phyloP scores from a whole-genome alignment of 1,139 yeast genomes.

The Hanseniaspora sp. region DNA sequence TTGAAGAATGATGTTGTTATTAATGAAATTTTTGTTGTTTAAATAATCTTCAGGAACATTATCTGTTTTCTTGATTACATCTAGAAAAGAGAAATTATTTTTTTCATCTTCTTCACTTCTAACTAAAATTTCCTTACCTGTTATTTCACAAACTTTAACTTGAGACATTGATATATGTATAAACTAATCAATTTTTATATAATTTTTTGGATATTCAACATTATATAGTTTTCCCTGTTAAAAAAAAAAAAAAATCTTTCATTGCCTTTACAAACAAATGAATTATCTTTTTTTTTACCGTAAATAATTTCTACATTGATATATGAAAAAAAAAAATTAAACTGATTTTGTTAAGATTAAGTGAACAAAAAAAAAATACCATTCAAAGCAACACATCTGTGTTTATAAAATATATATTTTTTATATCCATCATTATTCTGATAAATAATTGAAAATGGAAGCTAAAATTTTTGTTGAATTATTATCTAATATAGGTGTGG shows the following conservation, averaged over 20 bases:
- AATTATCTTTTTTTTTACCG: too few relatives aligned
- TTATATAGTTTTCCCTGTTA: too few relatives aligned
- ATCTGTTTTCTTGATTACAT: slow-evolving; percentile 26
- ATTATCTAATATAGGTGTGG: slow-evolving; percentile 4
- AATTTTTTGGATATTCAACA: too few relatives aligned
- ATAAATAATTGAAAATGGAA: neutral
- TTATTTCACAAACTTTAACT: slow-evolving; percentile 14
- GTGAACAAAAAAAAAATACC: neutral
- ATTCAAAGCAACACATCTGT: too few relatives aligned
- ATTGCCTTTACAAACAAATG: too few relatives aligned
- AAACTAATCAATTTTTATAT: too few relatives aligned
- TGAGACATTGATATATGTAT: neutral
- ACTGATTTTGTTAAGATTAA: too few relatives aligned
- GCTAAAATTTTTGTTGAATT: neutral
- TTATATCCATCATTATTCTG: too few relatives aligned
- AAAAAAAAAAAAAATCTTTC: too few relatives aligned
- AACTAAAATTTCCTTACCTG: slow-evolving; percentile 21
- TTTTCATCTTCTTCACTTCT: slow-evolving; percentile 24
- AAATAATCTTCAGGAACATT: slow-evolving; percentile 23
- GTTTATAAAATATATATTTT: too few relatives aligned
- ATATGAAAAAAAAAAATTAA: too few relatives aligned
- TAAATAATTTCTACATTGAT: too few relatives aligned
- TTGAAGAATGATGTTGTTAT: slow-evolving; percentile 22
- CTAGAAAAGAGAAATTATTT: slow-evolving; percentile 22
- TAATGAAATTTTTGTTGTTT: slow-evolving; percentile 19